Evolutionary conservation across 2,329 filamentous ascomycete genomes (phyloP).

Genomic region (Fusarium phyllophilum): DNA sequence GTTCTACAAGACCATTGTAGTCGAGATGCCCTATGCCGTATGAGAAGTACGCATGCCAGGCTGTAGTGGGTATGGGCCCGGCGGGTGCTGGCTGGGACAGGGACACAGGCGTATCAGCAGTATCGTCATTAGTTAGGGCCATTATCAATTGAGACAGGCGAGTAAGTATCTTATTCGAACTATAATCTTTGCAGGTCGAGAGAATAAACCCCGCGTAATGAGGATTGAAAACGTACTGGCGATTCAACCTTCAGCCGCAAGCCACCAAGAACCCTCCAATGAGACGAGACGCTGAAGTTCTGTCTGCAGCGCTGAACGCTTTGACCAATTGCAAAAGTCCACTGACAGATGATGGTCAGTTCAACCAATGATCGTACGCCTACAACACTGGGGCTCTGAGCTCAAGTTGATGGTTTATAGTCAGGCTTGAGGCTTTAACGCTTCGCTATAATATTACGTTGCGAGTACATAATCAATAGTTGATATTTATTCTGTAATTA

Average conservation of each 20-base stretch:
- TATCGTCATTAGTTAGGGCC: neutral
- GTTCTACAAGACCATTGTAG: neutral
- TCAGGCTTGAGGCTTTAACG: too few species aligned
- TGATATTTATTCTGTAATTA: neutral
- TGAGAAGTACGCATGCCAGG: neutral
- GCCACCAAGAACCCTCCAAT: neutral
- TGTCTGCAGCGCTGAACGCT: neutral
- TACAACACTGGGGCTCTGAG: too few species aligned
- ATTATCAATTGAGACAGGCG: neutral
- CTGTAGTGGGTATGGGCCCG: neutral
- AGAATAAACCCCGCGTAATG: neutral
- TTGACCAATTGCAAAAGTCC: too few species aligned
- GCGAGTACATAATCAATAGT: fast-evolving
- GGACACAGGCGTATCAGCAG: neutral
- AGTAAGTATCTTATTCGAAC: neutral
- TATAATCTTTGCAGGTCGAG: too few species aligned
- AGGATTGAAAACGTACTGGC: neutral
- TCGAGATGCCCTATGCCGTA: neutral
- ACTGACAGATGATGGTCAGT: too few species aligned
- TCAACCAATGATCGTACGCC: too few species aligned
- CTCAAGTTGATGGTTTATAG: too few species aligned
- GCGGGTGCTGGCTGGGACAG: neutral
- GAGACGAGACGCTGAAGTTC: neutral
- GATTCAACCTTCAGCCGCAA: neutral
- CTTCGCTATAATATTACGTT: too few species aligned